Percentiles rank a stretch among this genome's conserved stretches.
These are phyloP conservation scores for Candida ipomoeae DNA, from an alignment of 805 yeast species.

Conservation along the genomic window DNA sequence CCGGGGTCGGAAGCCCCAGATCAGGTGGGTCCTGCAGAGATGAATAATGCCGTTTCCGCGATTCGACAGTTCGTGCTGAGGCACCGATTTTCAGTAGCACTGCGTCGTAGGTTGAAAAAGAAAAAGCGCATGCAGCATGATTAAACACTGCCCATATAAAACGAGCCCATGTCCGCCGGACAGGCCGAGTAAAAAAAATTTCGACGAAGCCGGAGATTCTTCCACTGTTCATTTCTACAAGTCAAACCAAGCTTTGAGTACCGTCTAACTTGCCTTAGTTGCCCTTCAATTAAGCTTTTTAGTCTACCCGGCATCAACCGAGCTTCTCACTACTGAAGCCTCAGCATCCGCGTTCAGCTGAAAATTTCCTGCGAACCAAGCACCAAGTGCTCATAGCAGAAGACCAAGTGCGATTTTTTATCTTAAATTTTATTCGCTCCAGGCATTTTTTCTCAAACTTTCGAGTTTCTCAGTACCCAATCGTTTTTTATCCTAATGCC, in stretches of 20 bases:
- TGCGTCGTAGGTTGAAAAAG: neutral
- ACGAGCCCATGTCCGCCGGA: neutral
- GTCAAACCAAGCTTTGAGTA: neutral
- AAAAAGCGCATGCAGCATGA: conserved; percentile 1
- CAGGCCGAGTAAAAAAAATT: neutral
- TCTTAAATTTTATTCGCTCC: conserved; percentile 2
- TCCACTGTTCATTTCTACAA: neutral
- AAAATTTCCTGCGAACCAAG: conserved; percentile 1
- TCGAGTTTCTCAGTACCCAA: conserved; percentile 3
- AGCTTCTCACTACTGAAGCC: neutral
- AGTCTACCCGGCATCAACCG: neutral
- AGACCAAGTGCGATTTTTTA: neutral
- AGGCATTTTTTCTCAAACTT: conserved; percentile 4
- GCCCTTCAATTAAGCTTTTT: neutral
- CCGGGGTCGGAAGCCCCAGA: conserved; percentile 5
- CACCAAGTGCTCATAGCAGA: conserved; percentile 1
- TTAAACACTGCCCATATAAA: conserved; percentile 1
- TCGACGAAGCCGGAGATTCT: neutral
- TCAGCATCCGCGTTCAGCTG: neutral
- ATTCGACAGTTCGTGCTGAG: conserved; percentile 10
- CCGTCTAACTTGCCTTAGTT: neutral
- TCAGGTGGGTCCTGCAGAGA: conserved; percentile 12
- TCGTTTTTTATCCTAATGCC: conserved; percentile 14
- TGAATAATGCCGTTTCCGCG: conserved; percentile 12
- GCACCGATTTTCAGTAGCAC: neutral